These are phyloP conservation scores for Bimuria novae-zelandiae DNA, from an alignment of 2,329 filamentous ascomycete species.

Conservation along the genomic window DNA sequence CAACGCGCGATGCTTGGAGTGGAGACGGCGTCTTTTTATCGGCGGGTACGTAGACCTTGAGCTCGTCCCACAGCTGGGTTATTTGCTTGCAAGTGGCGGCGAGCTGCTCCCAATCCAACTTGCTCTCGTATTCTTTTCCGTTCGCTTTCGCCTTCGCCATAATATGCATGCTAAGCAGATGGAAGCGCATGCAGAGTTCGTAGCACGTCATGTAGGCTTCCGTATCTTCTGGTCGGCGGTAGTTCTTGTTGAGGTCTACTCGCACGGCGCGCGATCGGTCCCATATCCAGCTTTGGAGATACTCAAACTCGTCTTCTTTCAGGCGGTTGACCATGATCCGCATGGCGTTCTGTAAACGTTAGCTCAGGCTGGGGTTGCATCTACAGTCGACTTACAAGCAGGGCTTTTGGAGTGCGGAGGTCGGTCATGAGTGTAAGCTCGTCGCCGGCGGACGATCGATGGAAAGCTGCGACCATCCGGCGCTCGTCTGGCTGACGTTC, in stretches of 20 bases:
- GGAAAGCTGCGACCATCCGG: constrained; percentile 68
- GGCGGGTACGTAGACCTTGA: constrained; percentile 48
- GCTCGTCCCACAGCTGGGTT: constrained; percentile 53
- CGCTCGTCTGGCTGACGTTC: constrained; percentile 52
- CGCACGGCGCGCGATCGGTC: constrained; percentile 67
- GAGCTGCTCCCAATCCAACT: constrained; percentile 68
- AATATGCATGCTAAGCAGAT: constrained; percentile 65
- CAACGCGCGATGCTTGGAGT: constrained; percentile 15
- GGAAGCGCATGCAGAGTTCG: constrained; percentile 67
- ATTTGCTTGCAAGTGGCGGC: constrained; percentile 66
- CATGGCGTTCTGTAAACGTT: constrained; percentile 44
- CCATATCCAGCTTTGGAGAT: constrained; percentile 68
- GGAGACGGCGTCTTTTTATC: constrained; percentile 52
- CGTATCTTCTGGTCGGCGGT: constrained; percentile 59
- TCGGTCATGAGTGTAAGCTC: constrained; percentile 68
- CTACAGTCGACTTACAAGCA: constrained; percentile 39
- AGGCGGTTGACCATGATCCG: constrained; percentile 53
- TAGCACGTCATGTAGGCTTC: constrained; percentile 63
- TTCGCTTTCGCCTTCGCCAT: constrained; percentile 50
- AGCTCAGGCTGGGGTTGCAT: constrained; percentile 8
- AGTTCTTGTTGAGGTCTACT: constrained; percentile 65
- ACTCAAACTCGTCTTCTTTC: constrained; percentile 53
- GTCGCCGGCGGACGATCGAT: constrained; percentile 65
- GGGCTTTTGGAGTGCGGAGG: constrained; percentile 59
- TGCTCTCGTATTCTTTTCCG: constrained; percentile 48